A percentile compares a stretch with the other conserved stretches of the same genome.
Evolutionary conservation across 2,329 filamentous ascomycete genomes (phyloP).

Genomic region (Dothiorella sarmentorum): DNA sequence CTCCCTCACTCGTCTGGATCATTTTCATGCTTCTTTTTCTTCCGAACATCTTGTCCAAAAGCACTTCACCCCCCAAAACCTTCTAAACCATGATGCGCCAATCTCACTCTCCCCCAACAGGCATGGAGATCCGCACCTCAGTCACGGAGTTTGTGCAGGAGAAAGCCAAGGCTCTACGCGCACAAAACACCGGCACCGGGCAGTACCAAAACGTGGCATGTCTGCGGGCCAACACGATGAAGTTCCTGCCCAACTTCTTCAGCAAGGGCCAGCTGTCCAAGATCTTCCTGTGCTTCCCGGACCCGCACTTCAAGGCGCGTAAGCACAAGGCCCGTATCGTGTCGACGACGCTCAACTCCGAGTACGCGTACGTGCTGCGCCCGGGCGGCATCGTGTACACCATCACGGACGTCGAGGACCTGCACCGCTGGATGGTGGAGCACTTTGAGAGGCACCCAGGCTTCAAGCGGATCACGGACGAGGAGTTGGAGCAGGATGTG

Average conservation of each 20-base stretch:
- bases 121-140: slow-evolving; percentile 87
- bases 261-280: slow-evolving; percentile 73
- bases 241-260: slow-evolving; percentile 99
- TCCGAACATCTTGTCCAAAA: neutral
- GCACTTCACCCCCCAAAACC: neutral
- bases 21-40: neutral
- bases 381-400: slow-evolving; percentile 90
- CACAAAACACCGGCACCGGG: slow-evolving; percentile 53
- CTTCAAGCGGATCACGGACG: slow-evolving; percentile 70
- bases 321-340: slow-evolving; percentile 98
- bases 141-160: slow-evolving; percentile 90
- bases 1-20: neutral
- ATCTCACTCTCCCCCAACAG: slow-evolving; percentile 40
- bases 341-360: slow-evolving; percentile 79
- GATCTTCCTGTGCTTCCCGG: slow-evolving; percentile 97
- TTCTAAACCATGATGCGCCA: neutral
- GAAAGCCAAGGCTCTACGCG: slow-evolving; percentile 75
- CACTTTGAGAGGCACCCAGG: slow-evolving; percentile 76
- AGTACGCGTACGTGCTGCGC: slow-evolving; percentile 83
- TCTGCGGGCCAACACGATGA: slow-evolving; percentile 94
- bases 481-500: slow-evolving; percentile 64
- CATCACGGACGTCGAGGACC: slow-evolving; percentile 93
- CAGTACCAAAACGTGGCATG: slow-evolving; percentile 83
- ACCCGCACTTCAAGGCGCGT: slow-evolving; percentile 94
- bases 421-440: slow-evolving; percentile 89